Percentiles rank a stretch among this genome's conserved stretches.
phyloP scores from a whole-genome alignment of 2,329 filamentous ascomycete genomes.

The Biscogniauxia mediterranea region DNA sequence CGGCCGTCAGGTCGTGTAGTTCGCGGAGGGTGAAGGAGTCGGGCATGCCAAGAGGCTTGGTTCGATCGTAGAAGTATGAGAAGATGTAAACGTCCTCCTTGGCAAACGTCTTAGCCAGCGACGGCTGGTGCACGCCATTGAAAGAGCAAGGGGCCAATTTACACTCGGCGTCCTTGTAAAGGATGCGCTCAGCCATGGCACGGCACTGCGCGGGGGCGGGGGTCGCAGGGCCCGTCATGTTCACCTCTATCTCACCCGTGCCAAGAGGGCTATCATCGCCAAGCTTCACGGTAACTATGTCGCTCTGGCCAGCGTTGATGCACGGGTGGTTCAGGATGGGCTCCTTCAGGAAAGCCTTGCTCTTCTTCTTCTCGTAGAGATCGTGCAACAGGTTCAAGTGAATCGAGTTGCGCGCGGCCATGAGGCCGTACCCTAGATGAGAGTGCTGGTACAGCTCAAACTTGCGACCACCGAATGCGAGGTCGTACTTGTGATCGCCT shows the following conservation, averaged over 20 bases:
- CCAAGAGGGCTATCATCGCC: conserved; percentile 65
- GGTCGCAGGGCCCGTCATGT: conserved; percentile 80
- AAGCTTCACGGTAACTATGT: conserved; percentile 71
- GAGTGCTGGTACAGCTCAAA: conserved; percentile 98
- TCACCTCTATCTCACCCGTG: conserved; percentile 61
- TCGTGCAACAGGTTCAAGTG: conserved; percentile 74
- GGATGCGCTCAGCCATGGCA: conserved; percentile 81
- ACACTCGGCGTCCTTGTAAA: conserved; percentile 83
- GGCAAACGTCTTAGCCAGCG: conserved; percentile 86
- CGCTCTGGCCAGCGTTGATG: conserved; percentile 73
- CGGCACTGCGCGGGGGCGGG: conserved; percentile 84
- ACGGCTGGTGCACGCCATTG: conserved; percentile 94
- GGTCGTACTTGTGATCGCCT: conserved; percentile 93
- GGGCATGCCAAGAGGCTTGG: conserved; percentile 93
- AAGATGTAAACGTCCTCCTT: conserved; percentile 93
- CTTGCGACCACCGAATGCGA: conserved; percentile 84
- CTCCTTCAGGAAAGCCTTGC: conserved; percentile 39
- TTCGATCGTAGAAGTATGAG: conserved; percentile 97
- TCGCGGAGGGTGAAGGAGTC: conserved; percentile 91
- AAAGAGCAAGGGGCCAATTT: conserved; percentile 91
- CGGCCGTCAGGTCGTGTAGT: conserved; percentile 78
- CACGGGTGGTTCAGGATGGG: conserved; percentile 54
- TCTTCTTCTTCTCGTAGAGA: conserved; percentile 59
- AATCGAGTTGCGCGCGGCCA: conserved; percentile 87
- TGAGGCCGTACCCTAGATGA: conserved; percentile 93